Conservation (phyloP, 805 yeast genomes). For the Saccharomycopsis microspora region DNA sequence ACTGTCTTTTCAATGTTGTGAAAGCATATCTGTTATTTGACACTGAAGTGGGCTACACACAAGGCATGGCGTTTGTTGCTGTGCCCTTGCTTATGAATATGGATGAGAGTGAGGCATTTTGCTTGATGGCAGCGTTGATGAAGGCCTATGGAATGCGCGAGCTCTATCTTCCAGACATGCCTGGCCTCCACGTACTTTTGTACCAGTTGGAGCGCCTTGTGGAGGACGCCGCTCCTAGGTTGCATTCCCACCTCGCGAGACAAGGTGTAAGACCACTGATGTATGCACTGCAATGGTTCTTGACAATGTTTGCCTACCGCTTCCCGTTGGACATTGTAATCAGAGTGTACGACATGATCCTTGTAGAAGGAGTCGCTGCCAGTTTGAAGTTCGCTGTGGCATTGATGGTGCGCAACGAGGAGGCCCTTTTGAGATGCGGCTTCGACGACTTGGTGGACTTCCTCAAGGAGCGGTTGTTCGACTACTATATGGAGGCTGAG, state of each 20-base stretch:
- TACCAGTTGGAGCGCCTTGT: conserved; percentile 86
- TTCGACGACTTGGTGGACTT: conserved; percentile 73
- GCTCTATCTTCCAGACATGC: conserved; percentile 81
- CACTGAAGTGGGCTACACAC: conserved; percentile 93
- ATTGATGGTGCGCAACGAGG: conserved; percentile 60
- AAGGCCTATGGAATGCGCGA: conserved; percentile 71
- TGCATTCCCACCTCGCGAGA: conserved; percentile 64
- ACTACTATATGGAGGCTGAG: conserved; percentile 36
- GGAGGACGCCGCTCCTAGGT: conserved; percentile 63
- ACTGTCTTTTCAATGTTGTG: conserved; percentile 60
- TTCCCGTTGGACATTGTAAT: conserved; percentile 85
- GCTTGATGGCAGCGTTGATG: conserved; percentile 74
- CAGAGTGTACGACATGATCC: conserved; percentile 76
- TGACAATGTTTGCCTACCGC: conserved; percentile 89
- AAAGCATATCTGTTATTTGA: conserved; percentile 80
- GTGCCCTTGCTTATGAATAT: conserved; percentile 77
- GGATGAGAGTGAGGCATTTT: conserved; percentile 77
- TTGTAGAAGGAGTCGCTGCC: conserved; percentile 87
- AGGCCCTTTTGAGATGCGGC: conserved; percentile 41
- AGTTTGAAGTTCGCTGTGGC: conserved; percentile 76
- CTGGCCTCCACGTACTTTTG: conserved; percentile 73
- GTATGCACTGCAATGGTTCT: conserved; percentile 98
- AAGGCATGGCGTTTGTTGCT: conserved; percentile 92
- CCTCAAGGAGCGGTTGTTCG: conserved; percentile 71
- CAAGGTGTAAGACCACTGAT: conserved; percentile 87